A percentile compares a stretch with the other conserved stretches of the same genome.
Evolutionary conservation across 2,329 filamentous ascomycete genomes (phyloP).

Genomic region (Acephala macrosclerotiorum): DNA sequence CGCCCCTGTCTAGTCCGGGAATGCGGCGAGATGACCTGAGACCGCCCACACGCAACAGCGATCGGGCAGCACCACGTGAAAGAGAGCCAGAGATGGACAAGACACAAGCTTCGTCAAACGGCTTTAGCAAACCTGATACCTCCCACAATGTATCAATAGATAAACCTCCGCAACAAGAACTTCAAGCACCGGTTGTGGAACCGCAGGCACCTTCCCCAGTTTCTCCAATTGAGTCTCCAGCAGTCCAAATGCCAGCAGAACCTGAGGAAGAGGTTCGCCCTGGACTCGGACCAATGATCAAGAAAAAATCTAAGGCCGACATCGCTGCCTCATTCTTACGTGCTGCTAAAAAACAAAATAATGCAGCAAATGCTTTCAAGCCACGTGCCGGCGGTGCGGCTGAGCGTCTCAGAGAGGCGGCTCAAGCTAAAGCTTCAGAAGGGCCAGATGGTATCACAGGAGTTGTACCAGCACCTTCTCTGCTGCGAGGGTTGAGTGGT

Average conservation of each 20-base stretch:
- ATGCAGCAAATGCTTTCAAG: constrained; percentile 75
- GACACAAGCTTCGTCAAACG: constrained; percentile 15
- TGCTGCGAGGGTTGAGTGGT: constrained; percentile 49
- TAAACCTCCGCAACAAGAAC: background rate
- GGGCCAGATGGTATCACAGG: constrained; percentile 90
- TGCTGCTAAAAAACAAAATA: constrained; percentile 77
- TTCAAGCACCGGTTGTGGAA: background rate
- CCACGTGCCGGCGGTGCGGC: constrained; percentile 87
- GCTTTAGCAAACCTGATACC: constrained; percentile 20
- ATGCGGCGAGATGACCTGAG: constrained; percentile 45
- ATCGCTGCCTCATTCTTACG: constrained; percentile 81
- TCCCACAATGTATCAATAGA: constrained; percentile 14
- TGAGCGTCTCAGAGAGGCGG: constrained; percentile 67
- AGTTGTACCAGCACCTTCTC: constrained; percentile 81
- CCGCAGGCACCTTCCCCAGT: background rate
- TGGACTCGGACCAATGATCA: constrained; percentile 90
- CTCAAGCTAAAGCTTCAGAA: constrained; percentile 62
- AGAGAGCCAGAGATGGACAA: constrained; percentile 27
- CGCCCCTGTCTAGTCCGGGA: constrained; percentile 46
- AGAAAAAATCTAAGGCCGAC: constrained; percentile 76
- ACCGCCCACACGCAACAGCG: constrained; percentile 44
- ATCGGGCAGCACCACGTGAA: constrained; percentile 36
- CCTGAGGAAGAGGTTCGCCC: constrained; percentile 60
- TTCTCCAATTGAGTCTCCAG: constrained; percentile 11
- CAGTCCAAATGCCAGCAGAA: constrained; percentile 27